Evolutionary conservation across 1,284 basidiomycete species (phyloP), one percentile per base, ranked within the genome.

Genomic region (Schizophyllum amplum): DNA sequence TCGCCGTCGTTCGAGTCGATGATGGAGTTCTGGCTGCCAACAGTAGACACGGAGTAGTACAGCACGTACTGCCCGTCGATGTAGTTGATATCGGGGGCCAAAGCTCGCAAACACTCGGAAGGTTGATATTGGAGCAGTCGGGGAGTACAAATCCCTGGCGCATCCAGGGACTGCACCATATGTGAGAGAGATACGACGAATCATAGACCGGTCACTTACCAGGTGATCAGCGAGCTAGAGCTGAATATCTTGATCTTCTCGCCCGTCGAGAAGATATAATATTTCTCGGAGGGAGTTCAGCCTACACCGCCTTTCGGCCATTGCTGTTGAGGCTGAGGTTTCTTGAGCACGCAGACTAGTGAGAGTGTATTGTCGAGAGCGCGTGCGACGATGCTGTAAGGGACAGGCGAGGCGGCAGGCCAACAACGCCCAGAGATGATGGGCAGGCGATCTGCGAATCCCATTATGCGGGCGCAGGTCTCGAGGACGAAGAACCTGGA

Each of bases 31-130:
- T 69, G 67, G 17, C 63, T 67, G n/a, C 68, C 68, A 49, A 70
- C 62, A 2, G 64, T 59, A 23, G 69, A 71, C 20, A 69, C 66
- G 7, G 69, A 62, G 60, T 71, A 72, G 60, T 70, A 70, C 9
- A 66, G 55, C 23, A 62, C 62, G 54, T 68, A 69, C 24, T 52
- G 47, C 17, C 60, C 64, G 55, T 63, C 52, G 17, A 52, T 26
- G 51, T 56, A 58, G 23, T 51, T 56, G 49, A 62, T 50, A 49
- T 60, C 59, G 6, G 61, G 61, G 9, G 61, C 61, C 48, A 50
- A 1, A 50, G 20, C 4, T 11, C 24, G 24, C 48, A 50, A n/a
- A 11, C 2, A 11, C 48, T 20, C 4, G 15, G 15, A 20, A 50
- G 48, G 11, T 50, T 11, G 20, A 50, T 50, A 20, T 5, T 24